phyloP scores from a whole-genome alignment of 2,329 filamentous ascomycete genomes.

The Kalaharituber pfeilii region DNA sequence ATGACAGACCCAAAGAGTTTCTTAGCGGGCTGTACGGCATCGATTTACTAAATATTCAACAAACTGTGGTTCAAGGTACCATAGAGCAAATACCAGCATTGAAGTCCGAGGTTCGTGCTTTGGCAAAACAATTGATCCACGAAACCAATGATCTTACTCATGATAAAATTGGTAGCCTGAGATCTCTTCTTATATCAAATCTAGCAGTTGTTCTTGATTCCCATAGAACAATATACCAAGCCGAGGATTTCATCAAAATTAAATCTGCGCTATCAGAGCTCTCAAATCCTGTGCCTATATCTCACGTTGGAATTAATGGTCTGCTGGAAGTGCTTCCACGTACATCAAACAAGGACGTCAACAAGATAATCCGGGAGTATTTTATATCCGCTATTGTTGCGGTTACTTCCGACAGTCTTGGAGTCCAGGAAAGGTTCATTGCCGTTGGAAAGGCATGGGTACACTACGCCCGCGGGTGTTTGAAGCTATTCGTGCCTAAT shows the following conservation, averaged over 20 bases:
- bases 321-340: background rate
- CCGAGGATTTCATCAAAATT: background rate
- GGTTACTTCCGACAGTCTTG: background rate
- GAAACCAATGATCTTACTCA: conserved; percentile 11
- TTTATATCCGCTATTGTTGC: conserved; percentile 25
- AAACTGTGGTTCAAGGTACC: background rate
- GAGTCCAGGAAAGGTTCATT: conserved; percentile 21
- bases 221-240: conserved; percentile 7
- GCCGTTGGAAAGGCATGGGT: conserved; percentile 50
- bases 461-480: conserved; percentile 52
- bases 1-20: conserved; percentile 9
- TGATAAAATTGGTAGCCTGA: conserved; percentile 7
- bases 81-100: conserved; percentile 8
- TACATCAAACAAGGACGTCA: conserved; percentile 5
- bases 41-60: background rate
- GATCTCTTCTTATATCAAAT: conserved; percentile 8
- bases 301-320: too few relatives aligned
- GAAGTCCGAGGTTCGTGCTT: conserved; percentile 9
- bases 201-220: conserved; percentile 11
- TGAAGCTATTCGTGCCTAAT: conserved; percentile 72
- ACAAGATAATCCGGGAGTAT: conserved; percentile 23
- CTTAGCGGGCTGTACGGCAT: conserved; percentile 6
- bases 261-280: conserved; percentile 1
- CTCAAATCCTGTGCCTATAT: background rate
- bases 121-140: conserved; percentile 13